phyloP scores from a whole-genome alignment of 768 basidiomycete species.

The Termitomyces sp. region DNA sequence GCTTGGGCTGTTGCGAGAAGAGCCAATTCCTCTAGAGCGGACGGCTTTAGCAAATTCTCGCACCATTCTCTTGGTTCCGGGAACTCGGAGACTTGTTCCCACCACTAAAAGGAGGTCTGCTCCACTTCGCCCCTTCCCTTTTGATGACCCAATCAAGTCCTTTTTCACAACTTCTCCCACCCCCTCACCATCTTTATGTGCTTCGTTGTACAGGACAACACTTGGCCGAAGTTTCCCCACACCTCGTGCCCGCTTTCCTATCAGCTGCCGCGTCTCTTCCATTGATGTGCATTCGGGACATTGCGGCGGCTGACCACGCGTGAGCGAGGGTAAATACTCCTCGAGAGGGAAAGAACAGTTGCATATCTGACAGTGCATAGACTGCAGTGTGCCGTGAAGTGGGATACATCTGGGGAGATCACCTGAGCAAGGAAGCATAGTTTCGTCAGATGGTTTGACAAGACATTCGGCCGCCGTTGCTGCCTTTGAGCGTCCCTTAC shows the following conservation, averaged over 20 bases:
- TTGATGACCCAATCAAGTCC: constrained; percentile 69
- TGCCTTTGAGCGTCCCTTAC: constrained; percentile 43
- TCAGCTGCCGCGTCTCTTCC: constrained; percentile 62
- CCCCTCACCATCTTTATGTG: constrained; percentile 79
- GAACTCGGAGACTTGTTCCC: constrained; percentile 84
- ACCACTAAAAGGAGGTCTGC: constrained; percentile 87
- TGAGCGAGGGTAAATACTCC: constrained; percentile 53
- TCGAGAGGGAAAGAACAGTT: constrained; percentile 64
- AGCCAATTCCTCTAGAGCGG: constrained; percentile 37
- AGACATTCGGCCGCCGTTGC: constrained; percentile 20
- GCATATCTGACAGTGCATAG: constrained; percentile 78
- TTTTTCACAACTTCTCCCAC: constrained; percentile 81
- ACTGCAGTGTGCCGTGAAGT: constrained; percentile 80
- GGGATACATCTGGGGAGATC: constrained; percentile 82
- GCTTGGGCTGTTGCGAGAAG: constrained; percentile 29
- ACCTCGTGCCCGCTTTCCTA: constrained; percentile 75
- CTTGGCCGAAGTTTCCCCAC: constrained; percentile 80
- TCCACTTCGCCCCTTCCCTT: constrained; percentile 61
- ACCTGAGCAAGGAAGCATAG: constrained; percentile 42
- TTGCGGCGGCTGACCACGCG: constrained; percentile 56
- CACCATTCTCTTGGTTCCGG: constrained; percentile 88
- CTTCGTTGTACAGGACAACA: constrained; percentile 88
- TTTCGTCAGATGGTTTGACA: constrained; percentile 11
- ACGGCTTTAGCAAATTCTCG: constrained; percentile 83
- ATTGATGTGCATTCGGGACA: constrained; percentile 77